Evolutionary conservation across 140 eudicot genomes (phyloP).

Genomic region (Bidens hawaiensis): DNA sequence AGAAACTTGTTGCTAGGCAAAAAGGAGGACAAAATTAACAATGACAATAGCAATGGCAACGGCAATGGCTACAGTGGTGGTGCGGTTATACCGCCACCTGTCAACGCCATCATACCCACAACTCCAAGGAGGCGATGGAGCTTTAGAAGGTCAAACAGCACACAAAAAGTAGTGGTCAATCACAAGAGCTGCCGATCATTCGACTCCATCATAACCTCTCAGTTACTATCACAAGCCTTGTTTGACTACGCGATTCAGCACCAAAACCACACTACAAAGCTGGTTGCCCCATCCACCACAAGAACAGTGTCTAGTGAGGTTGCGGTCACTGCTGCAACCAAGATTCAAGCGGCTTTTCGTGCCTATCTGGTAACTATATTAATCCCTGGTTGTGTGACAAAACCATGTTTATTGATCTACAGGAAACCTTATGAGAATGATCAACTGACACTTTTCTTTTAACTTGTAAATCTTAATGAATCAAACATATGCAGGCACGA

Average conservation of each 20-base stretch:
- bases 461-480: neutral
- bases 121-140: slow-evolving; percentile 59
- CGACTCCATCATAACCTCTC: slow-evolving; percentile 44
- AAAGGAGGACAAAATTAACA: slow-evolving; percentile 44
- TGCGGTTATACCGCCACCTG: neutral
- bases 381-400: neutral
- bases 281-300: neutral
- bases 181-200: slow-evolving; percentile 49
- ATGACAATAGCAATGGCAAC: neutral
- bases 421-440: no score
- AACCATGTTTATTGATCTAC: neutral
- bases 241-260: slow-evolving; percentile 37
- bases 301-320: slow-evolving; percentile 2
- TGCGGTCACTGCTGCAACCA: slow-evolving; percentile 52
- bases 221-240: slow-evolving; percentile 40
- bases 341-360: slow-evolving; percentile 60
- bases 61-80: neutral
- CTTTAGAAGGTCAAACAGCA: slow-evolving; percentile 41
- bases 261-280: slow-evolving; percentile 19
- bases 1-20: slow-evolving; percentile 56
- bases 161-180: slow-evolving; percentile 11
- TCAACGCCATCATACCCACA: slow-evolving; percentile 19
- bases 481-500: slow-evolving; percentile 46
- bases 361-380: slow-evolving; percentile 49
- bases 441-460: neutral